These are phyloP conservation scores for Physaria fendleri DNA, from an alignment of 345 rosid species.

Conservation along the genomic window DNA sequence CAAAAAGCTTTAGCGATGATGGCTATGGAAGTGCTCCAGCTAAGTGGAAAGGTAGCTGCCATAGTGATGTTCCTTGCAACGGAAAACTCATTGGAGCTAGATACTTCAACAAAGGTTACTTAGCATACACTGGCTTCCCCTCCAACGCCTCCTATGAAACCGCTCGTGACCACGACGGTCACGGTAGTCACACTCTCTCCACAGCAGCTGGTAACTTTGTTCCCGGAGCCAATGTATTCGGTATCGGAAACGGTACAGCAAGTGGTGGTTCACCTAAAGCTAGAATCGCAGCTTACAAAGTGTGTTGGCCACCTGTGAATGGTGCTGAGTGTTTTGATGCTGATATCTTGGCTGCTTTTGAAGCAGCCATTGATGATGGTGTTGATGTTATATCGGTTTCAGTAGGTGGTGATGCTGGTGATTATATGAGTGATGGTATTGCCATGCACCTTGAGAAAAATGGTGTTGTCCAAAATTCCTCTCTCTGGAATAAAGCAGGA, in stretches of 20 bases:
- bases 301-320: conserved; percentile 40
- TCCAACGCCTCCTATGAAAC: conserved; percentile 28
- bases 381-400: conserved; percentile 54
- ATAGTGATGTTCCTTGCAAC: conserved; percentile 41
- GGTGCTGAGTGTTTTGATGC: conserved; percentile 40
- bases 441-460: conserved; percentile 40
- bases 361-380: conserved; percentile 50
- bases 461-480: conserved; percentile 30
- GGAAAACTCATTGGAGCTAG: conserved; percentile 66
- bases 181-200: conserved; percentile 60
- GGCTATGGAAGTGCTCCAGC: conserved; percentile 47
- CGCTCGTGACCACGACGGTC: conserved; percentile 41
- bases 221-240: conserved; percentile 36
- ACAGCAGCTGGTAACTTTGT: conserved; percentile 58
- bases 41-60: conserved; percentile 52
- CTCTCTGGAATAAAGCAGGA: conserved; percentile 42
- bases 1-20: conserved; percentile 53
- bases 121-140: conserved; percentile 18
- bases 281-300: conserved; percentile 53
- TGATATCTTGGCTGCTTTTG: conserved; percentile 52
- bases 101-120: conserved; percentile 58
- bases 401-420: conserved; percentile 23
- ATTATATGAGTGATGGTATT: conserved; percentile 28
- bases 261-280: conserved; percentile 67
- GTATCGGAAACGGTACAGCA: conserved; percentile 50